These are phyloP conservation scores for Quercus agrifolia DNA, from an alignment of 306 rosid species.

Conservation along the genomic window DNA sequence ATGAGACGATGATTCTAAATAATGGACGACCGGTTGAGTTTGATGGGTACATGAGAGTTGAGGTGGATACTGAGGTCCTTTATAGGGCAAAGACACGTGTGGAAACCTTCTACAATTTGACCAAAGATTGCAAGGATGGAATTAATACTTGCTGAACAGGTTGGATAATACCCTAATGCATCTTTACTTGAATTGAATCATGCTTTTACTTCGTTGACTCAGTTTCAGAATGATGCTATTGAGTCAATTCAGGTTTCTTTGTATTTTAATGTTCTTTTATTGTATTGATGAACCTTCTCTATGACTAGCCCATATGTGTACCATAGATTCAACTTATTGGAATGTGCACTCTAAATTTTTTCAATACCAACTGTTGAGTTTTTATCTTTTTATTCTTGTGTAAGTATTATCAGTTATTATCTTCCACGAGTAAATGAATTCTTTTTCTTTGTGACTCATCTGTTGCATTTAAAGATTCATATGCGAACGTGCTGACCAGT, in stretches of 20 bases:
- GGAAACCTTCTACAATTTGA: constrained; percentile 88
- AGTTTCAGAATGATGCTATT: constrained; percentile 35
- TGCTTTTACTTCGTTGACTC: constrained; percentile 22
- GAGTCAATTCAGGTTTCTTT: constrained; percentile 35
- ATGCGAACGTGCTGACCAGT: not conserved
- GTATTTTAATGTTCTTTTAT: constrained; percentile 42
- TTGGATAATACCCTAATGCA: constrained; percentile 18
- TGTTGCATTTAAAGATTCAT: not conserved
- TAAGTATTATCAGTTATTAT: too few species aligned
- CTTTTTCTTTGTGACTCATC: not conserved
- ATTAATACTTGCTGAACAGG: constrained; percentile 83
- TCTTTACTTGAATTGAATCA: constrained; percentile 26
- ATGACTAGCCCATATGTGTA: constrained; percentile 34
- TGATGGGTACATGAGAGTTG: constrained; percentile 99
- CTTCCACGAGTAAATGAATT: constrained; percentile 7
- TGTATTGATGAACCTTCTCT: constrained; percentile 35
- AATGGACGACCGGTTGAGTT: constrained; percentile 81
- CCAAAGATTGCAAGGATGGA: constrained; percentile 95
- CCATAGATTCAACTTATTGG: constrained; percentile 12
- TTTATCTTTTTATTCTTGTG: not conserved
- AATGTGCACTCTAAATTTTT: constrained; percentile 3
- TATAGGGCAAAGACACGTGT: constrained; percentile 82
- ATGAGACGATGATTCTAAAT: constrained; percentile 66
- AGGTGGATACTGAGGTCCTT: constrained; percentile 93
- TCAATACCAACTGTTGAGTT: not conserved